A percentile compares a stretch with the other conserved stretches of the same genome.
These are phyloP conservation scores for Alloteropsis angusta DNA, from an alignment of 202 grass and related monocot genomes.

Conservation along the genomic window DNA sequence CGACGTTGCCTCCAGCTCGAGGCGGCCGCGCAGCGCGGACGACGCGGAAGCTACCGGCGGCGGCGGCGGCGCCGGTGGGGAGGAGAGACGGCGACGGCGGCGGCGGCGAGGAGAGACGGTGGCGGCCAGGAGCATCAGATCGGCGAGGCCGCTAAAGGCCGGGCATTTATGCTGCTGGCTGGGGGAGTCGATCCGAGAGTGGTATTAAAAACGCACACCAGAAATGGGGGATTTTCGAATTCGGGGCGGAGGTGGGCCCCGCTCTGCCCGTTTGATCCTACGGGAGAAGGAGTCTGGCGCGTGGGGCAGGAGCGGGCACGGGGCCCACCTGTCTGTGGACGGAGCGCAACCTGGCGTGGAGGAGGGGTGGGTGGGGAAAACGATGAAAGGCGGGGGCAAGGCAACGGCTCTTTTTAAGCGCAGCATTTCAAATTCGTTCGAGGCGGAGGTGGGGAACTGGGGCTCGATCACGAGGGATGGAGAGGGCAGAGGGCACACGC, in stretches of 20 bases:
- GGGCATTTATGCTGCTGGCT: slow-evolving; percentile 17
- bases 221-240: slow-evolving; percentile 26
- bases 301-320: neutral
- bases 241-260: slow-evolving; percentile 6
- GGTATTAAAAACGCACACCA: slow-evolving; percentile 19
- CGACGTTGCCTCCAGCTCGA: neutral
- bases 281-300: neutral
- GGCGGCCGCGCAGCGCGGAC: neutral
- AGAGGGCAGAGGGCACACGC: too few species aligned
- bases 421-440: slow-evolving; percentile 21
- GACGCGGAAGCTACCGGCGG: neutral
- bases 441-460: neutral
- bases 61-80: neutral
- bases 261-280: neutral
- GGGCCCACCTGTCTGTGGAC: neutral
- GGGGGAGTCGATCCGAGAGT: slow-evolving; percentile 2
- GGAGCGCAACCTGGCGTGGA: neutral
- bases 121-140: slow-evolving; percentile 26
- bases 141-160: slow-evolving; percentile 15
- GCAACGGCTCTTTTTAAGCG: slow-evolving; percentile 38
- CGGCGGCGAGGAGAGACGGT: neutral
- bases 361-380: slow-evolving; percentile 12
- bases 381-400: neutral
- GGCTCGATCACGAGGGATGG: neutral
- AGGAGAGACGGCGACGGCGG: neutral